phyloP scores from a whole-genome alignment of 1,284 basidiomycete genomes.

The Boletus austroedulis region DNA sequence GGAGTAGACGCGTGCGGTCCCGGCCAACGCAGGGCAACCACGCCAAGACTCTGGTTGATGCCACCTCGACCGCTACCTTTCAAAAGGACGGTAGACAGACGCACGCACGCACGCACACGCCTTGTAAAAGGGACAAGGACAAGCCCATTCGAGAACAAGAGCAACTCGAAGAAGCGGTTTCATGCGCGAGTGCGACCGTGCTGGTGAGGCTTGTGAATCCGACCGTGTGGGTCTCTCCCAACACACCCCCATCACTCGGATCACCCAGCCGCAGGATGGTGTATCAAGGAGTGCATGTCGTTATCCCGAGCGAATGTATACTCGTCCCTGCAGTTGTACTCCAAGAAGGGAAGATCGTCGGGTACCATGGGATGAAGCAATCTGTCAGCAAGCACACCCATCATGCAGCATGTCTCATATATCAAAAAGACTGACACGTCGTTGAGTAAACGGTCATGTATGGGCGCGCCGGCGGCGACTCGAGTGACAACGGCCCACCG shows the following conservation, averaged over 20 bases:
- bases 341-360: background rate
- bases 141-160: too few relatives aligned
- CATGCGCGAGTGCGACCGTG: too few relatives aligned
- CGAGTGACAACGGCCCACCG: background rate
- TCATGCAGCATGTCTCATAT: background rate
- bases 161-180: too few relatives aligned
- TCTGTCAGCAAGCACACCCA: too few relatives aligned
- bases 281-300: background rate
- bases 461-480: background rate
- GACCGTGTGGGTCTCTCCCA: too few relatives aligned
- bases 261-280: background rate
- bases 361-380: background rate
- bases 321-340: background rate
- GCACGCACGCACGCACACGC: too few relatives aligned
- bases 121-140: too few relatives aligned
- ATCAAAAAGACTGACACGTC: constrained; percentile 1
- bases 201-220: too few relatives aligned
- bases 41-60: background rate
- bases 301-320: background rate
- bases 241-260: too few relatives aligned
- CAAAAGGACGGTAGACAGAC: too few relatives aligned
- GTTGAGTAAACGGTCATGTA: background rate
- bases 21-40: background rate
- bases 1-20: too few relatives aligned
- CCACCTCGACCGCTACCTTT: too few relatives aligned